Percentiles rank a stretch among this genome's conserved stretches.
These are phyloP conservation scores for Madurella fahalii DNA, from an alignment of 2,329 filamentous ascomycete genomes.

Conservation along the genomic window DNA sequence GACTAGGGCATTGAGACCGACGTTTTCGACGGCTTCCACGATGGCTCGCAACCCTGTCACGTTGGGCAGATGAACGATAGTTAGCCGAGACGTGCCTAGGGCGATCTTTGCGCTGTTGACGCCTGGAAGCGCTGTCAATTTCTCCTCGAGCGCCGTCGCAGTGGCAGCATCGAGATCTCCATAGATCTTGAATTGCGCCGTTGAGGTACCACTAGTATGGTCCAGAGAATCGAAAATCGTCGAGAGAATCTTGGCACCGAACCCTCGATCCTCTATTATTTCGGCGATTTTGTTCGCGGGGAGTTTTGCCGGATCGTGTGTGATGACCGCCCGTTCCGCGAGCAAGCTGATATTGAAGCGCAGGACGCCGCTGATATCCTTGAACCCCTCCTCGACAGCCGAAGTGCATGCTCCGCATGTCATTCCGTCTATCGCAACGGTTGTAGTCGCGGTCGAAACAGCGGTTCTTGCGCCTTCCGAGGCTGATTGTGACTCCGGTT, in stretches of 20 bases:
- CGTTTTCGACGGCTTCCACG: slow-evolving; percentile 76
- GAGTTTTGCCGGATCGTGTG: slow-evolving; percentile 72
- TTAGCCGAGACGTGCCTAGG: slow-evolving; percentile 68
- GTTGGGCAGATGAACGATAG: slow-evolving; percentile 66
- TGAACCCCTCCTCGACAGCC: slow-evolving; percentile 80
- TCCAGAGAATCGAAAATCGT: slow-evolving; percentile 60
- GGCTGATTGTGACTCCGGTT: slow-evolving; percentile 33
- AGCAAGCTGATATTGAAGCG: slow-evolving; percentile 94
- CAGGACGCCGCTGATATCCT: slow-evolving; percentile 68
- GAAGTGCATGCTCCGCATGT: slow-evolving; percentile 96
- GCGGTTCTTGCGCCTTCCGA: slow-evolving; percentile 29
- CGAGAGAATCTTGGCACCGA: slow-evolving; percentile 79
- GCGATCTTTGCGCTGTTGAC: slow-evolving; percentile 71
- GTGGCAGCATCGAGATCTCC: slow-evolving; percentile 68
- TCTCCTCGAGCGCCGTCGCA: slow-evolving; percentile 68
- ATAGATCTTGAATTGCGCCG: slow-evolving; percentile 77
- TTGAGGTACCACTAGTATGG: slow-evolving; percentile 52
- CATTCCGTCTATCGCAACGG: slow-evolving; percentile 90
- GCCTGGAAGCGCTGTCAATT: slow-evolving; percentile 62
- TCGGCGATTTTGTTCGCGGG: slow-evolving; percentile 70
- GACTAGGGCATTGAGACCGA: slow-evolving; percentile 83
- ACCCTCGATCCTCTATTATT: slow-evolving; percentile 84
- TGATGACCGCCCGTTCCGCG: slow-evolving; percentile 84
- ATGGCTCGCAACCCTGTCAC: slow-evolving; percentile 75
- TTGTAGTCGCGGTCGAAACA: slow-evolving; percentile 63